Evolutionary conservation across 1,284 basidiomycete species (phyloP).

Genomic region (Ustilago trichophora): DNA sequence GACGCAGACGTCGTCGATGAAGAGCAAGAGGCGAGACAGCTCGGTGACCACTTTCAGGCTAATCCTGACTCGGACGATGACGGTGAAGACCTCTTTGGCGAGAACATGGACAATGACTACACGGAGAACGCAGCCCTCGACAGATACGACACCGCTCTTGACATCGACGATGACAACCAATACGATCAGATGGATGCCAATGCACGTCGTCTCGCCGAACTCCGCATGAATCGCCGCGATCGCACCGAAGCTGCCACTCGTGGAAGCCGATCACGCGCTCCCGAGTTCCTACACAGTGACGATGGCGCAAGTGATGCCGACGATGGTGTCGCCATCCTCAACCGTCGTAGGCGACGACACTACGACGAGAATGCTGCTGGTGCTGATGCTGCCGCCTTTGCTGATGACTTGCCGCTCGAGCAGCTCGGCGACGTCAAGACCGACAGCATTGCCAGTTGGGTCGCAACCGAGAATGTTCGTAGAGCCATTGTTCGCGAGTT

Average conservation of each 20-base stretch:
- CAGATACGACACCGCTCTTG: conserved; percentile 80
- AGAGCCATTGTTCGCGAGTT: conserved; percentile 91
- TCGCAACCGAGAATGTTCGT: conserved; percentile 87
- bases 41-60: conserved; percentile 71
- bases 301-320: conserved; percentile 68
- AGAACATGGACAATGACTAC: conserved; percentile 83
- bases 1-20: conserved; percentile 58
- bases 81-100: conserved; percentile 91
- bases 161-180: conserved; percentile 82
- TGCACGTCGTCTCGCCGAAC: conserved; percentile 84
- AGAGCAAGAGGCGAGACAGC: conserved; percentile 50
- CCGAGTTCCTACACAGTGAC: conserved; percentile 82
- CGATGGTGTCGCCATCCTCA: conserved; percentile 63
- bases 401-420: conserved; percentile 88
- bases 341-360: conserved; percentile 66
- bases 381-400: conserved; percentile 72
- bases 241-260: conserved; percentile 74
- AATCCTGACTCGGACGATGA: conserved; percentile 76
- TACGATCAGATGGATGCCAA: conserved; percentile 77
- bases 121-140: conserved; percentile 83
- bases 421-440: conserved; percentile 98
- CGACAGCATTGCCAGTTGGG: conserved; percentile 96
- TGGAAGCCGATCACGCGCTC: conserved; percentile 76
- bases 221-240: conserved; percentile 87
- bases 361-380: conserved; percentile 68